A percentile compares a stretch with the other conserved stretches of the same genome.
phyloP scores from a whole-genome alignment of 2,329 filamentous ascomycete species.

The Botrytis pseudocinerea region DNA sequence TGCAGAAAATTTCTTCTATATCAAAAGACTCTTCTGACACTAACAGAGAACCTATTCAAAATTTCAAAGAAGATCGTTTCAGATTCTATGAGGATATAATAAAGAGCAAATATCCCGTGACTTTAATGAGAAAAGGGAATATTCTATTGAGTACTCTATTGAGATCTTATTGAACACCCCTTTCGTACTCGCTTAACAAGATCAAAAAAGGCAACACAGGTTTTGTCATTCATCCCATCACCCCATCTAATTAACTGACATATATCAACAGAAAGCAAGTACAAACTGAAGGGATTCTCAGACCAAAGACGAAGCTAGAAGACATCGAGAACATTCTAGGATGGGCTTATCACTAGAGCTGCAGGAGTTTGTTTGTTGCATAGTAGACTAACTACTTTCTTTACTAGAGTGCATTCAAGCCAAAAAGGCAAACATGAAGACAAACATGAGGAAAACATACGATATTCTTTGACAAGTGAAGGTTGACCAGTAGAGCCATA shows the following conservation, averaged over 20 bases:
- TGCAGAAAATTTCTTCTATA: not conserved
- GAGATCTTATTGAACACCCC: slow-evolving; percentile 16
- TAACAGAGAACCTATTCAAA: slow-evolving; percentile 1
- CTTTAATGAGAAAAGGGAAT: not conserved
- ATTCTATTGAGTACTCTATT: slow-evolving; percentile 19
- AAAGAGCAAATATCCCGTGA: not conserved
- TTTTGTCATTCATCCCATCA: not conserved
- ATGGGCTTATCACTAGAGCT: not conserved
- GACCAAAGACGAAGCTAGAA: not conserved
- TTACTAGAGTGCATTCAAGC: not conserved
- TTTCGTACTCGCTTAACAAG: slow-evolving; percentile 14
- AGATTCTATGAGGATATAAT: slow-evolving; percentile 4
- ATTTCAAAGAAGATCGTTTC: not conserved
- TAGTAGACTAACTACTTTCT: not conserved
- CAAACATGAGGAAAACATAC: not conserved
- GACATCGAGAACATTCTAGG: not conserved
- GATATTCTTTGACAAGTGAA: not conserved
- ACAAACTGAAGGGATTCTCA: not conserved
- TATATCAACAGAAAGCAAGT: not conserved
- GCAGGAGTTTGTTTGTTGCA: not conserved
- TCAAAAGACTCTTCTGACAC: not conserved
- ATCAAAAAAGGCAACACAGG: not conserved
- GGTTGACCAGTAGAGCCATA: not conserved
- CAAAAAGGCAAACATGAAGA: not conserved
- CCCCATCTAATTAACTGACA: not conserved